Evolutionary conservation across 176 grass and related monocot genomes (phyloP).

Genomic region (Saccharum spontaneum): DNA sequence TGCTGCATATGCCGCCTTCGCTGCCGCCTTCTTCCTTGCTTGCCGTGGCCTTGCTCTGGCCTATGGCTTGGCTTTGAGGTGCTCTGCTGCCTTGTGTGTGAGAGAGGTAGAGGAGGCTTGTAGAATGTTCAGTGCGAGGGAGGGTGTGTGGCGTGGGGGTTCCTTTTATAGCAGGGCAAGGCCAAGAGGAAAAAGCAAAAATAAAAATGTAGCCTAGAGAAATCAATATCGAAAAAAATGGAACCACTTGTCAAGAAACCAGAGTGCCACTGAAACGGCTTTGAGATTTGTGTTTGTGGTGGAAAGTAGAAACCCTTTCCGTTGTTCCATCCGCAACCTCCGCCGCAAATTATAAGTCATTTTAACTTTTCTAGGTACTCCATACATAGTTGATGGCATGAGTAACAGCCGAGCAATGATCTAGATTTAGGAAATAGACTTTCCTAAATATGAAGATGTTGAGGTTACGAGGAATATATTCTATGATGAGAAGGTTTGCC

Average conservation of each 20-base stretch:
- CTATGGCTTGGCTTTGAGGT: not conserved
- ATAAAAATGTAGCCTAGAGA: not conserved
- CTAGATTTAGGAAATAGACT: too few relatives aligned
- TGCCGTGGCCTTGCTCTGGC: not conserved
- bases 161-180: constrained; percentile 40
- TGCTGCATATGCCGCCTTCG: not conserved
- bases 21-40: not conserved
- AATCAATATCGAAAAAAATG: not conserved
- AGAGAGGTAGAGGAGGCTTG: not conserved
- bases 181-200: not conserved
- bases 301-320: not conserved
- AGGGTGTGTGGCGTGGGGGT: constrained; percentile 9
- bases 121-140: constrained; percentile 22
- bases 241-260: not conserved
- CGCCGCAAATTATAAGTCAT: too few relatives aligned
- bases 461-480: too few relatives aligned
- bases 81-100: not conserved
- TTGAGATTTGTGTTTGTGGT: not conserved
- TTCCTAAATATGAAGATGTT: too few relatives aligned
- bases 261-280: not conserved
- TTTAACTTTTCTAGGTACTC: not conserved
- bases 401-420: too few relatives aligned
- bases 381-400: too few relatives aligned
- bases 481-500: too few relatives aligned
- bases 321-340: not conserved